Base-by-base conservation (phyloP, 1,139 yeast genomes). In the Debaryomyces psychrophilus region DNA sequence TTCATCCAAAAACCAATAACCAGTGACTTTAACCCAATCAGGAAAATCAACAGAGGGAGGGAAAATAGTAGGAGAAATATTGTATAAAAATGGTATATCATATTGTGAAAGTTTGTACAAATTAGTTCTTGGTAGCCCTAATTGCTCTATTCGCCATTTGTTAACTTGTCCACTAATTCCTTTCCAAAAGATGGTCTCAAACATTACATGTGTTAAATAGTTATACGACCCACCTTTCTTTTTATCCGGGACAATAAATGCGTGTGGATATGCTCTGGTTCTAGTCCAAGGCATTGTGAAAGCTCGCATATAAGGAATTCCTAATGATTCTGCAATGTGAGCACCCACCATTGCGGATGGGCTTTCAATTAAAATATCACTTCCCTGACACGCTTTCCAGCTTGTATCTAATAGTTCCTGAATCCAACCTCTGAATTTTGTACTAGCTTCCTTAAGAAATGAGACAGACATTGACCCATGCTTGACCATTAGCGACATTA, bases 231-330 rank as follows among this genome's bases (percentile, higher is more conserved):
- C 97, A 7, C 97, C 97, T 64, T 87, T 81, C 60, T 87, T 89
- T 62, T 87, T 95, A 50, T 90, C 97, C 0, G 98, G 97, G 4
- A 90, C 96, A 58, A 92, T 84, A 55, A 92, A 90, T 0, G 98
- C 98, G 70, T 92, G 97, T 1, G 97, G 97, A 61, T 92, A 92
- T 0, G 97, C 95, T 53, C 96, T 77, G 0, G 98, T 92, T 55
- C 96, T 71, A 0, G 97, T 89, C 98, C 98, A 92, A 0, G 98
- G 98, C 98, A 92, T 92, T 0, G 98, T 93, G 60, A 92, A 93
- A 0, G 98, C 97, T 56, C 98, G 75, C 73, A 88, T 87, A 61
- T 92, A 92, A 0, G 98, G 97, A 44, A 92, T 87, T 14, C 83
- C 81, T 47, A 92, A 67, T 0, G 96, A 95, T 62, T 92, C 98